Percentiles rank a stretch among this genome's conserved stretches.
These are phyloP conservation scores for Barnettozyma vustinii DNA, from an alignment of 805 yeast species.

Conservation along the genomic window DNA sequence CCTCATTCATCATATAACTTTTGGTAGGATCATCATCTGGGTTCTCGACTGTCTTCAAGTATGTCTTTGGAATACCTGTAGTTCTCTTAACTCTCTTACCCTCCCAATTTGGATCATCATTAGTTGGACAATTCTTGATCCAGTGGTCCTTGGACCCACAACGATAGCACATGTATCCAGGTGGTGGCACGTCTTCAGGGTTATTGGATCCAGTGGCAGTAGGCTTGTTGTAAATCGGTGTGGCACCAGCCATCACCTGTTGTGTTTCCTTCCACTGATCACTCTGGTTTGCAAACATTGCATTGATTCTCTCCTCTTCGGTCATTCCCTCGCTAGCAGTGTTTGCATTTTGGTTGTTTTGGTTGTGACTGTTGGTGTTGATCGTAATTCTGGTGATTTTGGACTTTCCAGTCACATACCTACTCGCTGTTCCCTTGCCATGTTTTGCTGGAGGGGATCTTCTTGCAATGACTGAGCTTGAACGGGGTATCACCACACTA, in stretches of 20 bases:
- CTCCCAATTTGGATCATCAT: slow-evolving; percentile 88
- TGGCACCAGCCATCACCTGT: slow-evolving; percentile 80
- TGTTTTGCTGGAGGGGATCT: slow-evolving; percentile 62
- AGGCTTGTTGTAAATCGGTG: slow-evolving; percentile 60
- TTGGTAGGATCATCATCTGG: slow-evolving; percentile 60
- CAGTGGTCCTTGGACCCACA: slow-evolving; percentile 96
- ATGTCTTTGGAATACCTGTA: slow-evolving; percentile 95
- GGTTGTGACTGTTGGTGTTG: slow-evolving; percentile 9
- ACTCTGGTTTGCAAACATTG: slow-evolving; percentile 90
- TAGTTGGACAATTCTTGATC: slow-evolving; percentile 94
- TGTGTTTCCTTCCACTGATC: slow-evolving; percentile 95
- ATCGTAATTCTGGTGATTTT: slow-evolving; percentile 33
- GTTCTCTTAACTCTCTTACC: slow-evolving; percentile 87
- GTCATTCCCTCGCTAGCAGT: slow-evolving; percentile 40
- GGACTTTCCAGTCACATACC: slow-evolving; percentile 74
- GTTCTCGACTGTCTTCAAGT: slow-evolving; percentile 79
- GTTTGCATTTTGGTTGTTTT: slow-evolving; percentile 11
- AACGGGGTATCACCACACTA: slow-evolving; percentile 84
- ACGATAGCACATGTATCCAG: slow-evolving; percentile 92
- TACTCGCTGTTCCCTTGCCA: slow-evolving; percentile 48
- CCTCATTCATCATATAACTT: slow-evolving; percentile 82
- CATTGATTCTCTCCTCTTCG: slow-evolving; percentile 84
- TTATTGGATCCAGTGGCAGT: slow-evolving; percentile 22
- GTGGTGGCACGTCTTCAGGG: slow-evolving; percentile 81
- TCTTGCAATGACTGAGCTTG: slow-evolving; percentile 75